Conservation (phyloP, 441 rosid genomes). For the Corymbia citriodora region DNA sequence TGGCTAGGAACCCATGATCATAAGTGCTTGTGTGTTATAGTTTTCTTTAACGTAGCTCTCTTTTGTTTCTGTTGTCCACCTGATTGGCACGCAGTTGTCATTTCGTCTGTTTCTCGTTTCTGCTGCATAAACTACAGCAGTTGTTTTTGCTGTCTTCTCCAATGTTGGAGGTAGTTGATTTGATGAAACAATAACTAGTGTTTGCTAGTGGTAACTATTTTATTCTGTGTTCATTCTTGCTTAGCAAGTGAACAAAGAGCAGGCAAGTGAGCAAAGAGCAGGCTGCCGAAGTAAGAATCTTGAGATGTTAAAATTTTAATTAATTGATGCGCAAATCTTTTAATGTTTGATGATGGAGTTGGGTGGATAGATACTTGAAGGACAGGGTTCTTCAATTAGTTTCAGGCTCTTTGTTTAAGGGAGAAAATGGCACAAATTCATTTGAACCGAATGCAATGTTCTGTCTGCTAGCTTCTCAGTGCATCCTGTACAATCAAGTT, state of each 20-base stretch:
- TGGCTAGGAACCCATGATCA: neutral
- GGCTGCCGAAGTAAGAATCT: neutral
- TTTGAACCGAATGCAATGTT: neutral
- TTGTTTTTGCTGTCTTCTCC: neutral
- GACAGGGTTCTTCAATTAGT: neutral
- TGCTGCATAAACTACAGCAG: neutral
- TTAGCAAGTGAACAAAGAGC: neutral
- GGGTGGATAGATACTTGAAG: neutral
- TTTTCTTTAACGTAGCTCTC: neutral
- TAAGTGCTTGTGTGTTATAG: neutral
- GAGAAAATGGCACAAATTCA: neutral
- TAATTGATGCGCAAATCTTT: neutral
- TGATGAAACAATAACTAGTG: neutral
- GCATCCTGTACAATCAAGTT: neutral
- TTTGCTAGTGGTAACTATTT: neutral
- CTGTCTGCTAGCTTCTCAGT: neutral
- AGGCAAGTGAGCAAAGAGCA: neutral
- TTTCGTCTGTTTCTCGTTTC: neutral
- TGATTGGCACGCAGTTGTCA: neutral
- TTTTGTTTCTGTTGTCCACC: neutral
- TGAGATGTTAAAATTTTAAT: neutral
- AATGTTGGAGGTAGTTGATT: neutral
- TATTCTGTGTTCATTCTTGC: neutral
- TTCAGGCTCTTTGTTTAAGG: neutral
- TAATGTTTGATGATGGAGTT: neutral